Base-by-base conservation (phyloP, 208 protist genomes). In the Wallacemonas sp. region DNA sequence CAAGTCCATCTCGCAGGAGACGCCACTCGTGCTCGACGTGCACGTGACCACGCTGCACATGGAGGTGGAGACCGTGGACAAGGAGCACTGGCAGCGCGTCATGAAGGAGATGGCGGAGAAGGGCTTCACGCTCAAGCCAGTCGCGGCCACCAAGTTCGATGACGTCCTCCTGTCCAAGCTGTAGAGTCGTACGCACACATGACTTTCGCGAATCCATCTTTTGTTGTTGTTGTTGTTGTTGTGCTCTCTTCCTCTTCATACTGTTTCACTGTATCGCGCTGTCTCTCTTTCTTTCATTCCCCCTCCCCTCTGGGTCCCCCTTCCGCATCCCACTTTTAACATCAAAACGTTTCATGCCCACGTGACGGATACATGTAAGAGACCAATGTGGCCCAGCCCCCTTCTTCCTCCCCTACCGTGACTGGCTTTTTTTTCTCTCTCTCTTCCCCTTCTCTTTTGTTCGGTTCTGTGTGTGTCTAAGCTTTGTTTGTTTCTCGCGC, bases 1-100 rank as follows among this genome's bases (percentile, higher is more conserved):
- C 12, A 92, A 87, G 65, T 77, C 87, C 26, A 90, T 96, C 36
- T 67, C 70, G 39, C 93, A 97, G 63, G 90, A 97, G 78, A 83
- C 80, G 17, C 85, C 89, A 64, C 89, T 84, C 44, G 65, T 91
- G 34, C 54, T 73, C 41, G 77, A 83, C 62, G 67, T 83, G 47
- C 66, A 73, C 47, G 72, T 78, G 61, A 73, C 67, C 29, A 79
- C 76, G 30, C 48, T 82, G 68, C 81, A 87, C 70, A 76, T 87
- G 74, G 68, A 76, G 65, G 77, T 83, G 66, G 80, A 84, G 68
- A 78, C 74, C 27, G 76, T 56, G 29, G 46, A 78, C 30, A 38
- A 44, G 9, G 81, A 75, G 36, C 81, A 87, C 77, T 83, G 71
- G 67, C 36, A 61, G 19, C 29, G 46, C 3, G 74, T 83, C 55